Base-by-base conservation (phyloP, 345 rosid genomes). In the Pseudoturritis turrita region DNA sequence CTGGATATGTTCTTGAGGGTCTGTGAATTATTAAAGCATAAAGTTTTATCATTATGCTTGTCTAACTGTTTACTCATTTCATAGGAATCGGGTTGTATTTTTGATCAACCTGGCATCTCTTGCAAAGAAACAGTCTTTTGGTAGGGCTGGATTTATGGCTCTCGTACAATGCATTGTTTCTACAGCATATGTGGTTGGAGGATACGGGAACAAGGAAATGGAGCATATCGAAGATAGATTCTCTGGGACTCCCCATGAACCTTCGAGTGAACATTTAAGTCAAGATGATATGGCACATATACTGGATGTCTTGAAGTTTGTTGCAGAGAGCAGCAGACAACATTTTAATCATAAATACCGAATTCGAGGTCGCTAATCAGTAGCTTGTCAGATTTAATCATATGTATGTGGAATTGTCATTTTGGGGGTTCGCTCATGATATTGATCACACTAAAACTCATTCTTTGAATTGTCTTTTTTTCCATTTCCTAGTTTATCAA, bases 301-400 rank as follows among this genome's bases (percentile, higher is more conserved):
- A 44, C 75, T 93, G 77, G 95, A 88, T 72, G 77, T 79, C 78
- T 62, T 93, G 75, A 85, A 90, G 83, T 90, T 73, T 84, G 84
- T 90, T 75, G 82, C 86, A 53, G 90, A 89, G 78, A 90, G 87
- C 90, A 85, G 98, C 91, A 90, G 87, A 76, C 97, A 85, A 56
- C 97, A 93, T 84, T 93, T 93, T 75, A 93, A 93, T 81, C 97
- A 89, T 53, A 86, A 76, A 61, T 93, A 93, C 82, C 98, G 96
- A 51, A 79, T 80, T 78, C 89, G 79, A 93, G 98, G 98, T 93
- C 54, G 21, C 18, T 80, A 54, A 58, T 81, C 43, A 60, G 61
- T 74, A 55, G 64, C 62, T 71, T 35, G 64, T 65, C 68, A 56
- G 58, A 41, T 65, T 76, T 65, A 59, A 31, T 59, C 64, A 65